phyloP scores from a whole-genome alignment of 495 filamentous ascomycete genomes.

The Neurospora sp. region DNA sequence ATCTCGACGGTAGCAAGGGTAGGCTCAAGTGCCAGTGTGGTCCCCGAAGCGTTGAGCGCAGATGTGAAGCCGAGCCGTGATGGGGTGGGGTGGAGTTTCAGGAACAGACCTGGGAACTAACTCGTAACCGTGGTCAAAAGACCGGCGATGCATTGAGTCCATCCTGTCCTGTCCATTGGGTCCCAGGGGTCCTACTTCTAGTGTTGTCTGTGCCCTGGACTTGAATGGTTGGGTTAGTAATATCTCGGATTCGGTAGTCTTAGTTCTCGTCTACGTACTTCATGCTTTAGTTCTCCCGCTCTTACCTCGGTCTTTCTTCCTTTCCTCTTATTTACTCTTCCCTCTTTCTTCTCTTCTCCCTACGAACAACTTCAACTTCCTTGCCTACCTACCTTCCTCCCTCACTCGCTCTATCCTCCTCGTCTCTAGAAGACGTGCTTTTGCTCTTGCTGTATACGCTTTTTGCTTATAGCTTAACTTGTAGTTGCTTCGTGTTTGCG shows the following conservation, averaged over 20 bases:
- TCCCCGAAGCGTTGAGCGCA: too few species aligned
- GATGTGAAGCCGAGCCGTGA: too few species aligned
- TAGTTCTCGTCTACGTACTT: too few species aligned
- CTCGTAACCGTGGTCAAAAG: too few species aligned
- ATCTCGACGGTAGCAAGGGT: too few species aligned
- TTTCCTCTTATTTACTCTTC: not conserved
- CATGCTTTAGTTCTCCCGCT: not conserved
- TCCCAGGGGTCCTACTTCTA: not conserved
- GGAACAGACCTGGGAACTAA: not conserved
- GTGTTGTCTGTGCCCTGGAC: not conserved
- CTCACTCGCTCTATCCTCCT: not conserved
- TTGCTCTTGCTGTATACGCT: not conserved
- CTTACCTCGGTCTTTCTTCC: not conserved
- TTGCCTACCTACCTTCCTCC: not conserved
- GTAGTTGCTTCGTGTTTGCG: not conserved
- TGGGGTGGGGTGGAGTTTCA: not conserved
- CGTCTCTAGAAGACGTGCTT: not conserved
- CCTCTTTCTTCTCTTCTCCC: not conserved
- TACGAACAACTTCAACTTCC: not conserved
- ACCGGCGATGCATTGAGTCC: too few species aligned
- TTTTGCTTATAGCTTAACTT: not conserved
- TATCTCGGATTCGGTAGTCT: not conserved
- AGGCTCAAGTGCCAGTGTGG: too few species aligned
- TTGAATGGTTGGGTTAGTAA: not conserved
- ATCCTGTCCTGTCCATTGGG: not conserved